Base-by-base conservation (phyloP, 83 land plant genomes). In the Picea abies region DNA sequence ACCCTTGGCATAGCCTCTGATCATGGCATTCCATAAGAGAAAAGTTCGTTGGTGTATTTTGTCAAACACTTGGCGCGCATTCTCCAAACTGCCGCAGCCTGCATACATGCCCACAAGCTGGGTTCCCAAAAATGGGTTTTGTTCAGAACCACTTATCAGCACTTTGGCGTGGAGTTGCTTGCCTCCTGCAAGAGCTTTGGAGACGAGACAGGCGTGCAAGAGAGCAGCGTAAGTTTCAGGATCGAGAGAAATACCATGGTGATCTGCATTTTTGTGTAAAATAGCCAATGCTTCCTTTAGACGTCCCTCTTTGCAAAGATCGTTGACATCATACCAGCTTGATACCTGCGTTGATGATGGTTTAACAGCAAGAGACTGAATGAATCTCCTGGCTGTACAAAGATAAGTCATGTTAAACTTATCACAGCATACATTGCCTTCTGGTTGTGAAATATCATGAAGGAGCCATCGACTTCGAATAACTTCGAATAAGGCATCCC, bases 1-100 rank as follows among this genome's bases (percentile, higher is more conserved):
- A 20, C 61, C 47, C 47, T 81, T 35, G 19, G 92, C 72, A 41
- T 89, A 87, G 5, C 90, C 90, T 17, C 81, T 83, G 10, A 91
- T 89, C 86, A 91, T 80, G 14, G 86, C 78, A 81, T 90, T 89
- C 86, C 90, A 83, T 23, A 80, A 10, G 67, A 80, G 83, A 25
- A 44, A 17, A 70, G 65, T 80, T 37, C 84, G 92, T 29, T 81
- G 79, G 9, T 67, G 75, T 68, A 85, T 84, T 82, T 66, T 58
- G 41, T 84, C 83, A 63, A 85, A 84, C 73, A 87, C 12, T 72
- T 63, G 32, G 19, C 10, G 60, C 35, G 88, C 81, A 35, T 64
- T n/a, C 0, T 65, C 19, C 22, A 84, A 29, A 35, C 22, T 26
- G 60, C 83, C 76, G 65, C 84, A 86, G 17, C 19, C 63, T 0